phyloP scores from a whole-genome alignment of 2,329 filamentous ascomycete species.

The Calycina marina region DNA sequence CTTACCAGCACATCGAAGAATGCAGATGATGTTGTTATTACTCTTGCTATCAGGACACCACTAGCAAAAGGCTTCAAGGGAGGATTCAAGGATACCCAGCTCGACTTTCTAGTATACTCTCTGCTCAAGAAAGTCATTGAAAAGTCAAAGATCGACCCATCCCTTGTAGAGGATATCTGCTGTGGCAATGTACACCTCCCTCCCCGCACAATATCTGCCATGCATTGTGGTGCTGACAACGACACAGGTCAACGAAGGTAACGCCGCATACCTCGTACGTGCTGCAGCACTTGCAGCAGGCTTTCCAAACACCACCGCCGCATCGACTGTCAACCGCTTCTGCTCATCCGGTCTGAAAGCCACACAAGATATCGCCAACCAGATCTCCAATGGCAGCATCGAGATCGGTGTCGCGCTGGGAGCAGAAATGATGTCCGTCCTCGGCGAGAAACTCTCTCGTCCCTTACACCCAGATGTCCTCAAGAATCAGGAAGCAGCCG shows the following conservation, averaged over 20 bases:
- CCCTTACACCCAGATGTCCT: constrained; percentile 70
- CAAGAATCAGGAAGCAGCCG: constrained; percentile 58
- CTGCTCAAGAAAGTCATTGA: constrained; percentile 63
- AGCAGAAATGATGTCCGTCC: constrained; percentile 73
- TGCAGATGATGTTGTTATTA: constrained; percentile 93
- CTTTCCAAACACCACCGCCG: constrained; percentile 78
- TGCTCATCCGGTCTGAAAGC: constrained; percentile 95
- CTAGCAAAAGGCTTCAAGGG: constrained; percentile 82
- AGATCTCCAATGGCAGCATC: constrained; percentile 68
- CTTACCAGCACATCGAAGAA: constrained; percentile 70
- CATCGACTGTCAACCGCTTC: constrained; percentile 82
- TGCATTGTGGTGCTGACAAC: not conserved
- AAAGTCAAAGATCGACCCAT: constrained; percentile 64
- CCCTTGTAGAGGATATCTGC: constrained; percentile 77
- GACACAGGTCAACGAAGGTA: constrained; percentile 61
- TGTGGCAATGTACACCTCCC: constrained; percentile 62
- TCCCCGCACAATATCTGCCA: not conserved
- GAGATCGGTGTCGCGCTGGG: constrained; percentile 78
- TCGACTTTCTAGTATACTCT: constrained; percentile 77
- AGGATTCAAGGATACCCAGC: constrained; percentile 82
- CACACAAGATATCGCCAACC: constrained; percentile 83
- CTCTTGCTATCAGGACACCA: constrained; percentile 77
- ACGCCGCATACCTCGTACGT: constrained; percentile 82
- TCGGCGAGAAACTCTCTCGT: constrained; percentile 53
- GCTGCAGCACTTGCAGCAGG: constrained; percentile 81